These are phyloP conservation scores for Starmerella bombi DNA, from an alignment of 805 yeast genomes.

Conservation along the genomic window DNA sequence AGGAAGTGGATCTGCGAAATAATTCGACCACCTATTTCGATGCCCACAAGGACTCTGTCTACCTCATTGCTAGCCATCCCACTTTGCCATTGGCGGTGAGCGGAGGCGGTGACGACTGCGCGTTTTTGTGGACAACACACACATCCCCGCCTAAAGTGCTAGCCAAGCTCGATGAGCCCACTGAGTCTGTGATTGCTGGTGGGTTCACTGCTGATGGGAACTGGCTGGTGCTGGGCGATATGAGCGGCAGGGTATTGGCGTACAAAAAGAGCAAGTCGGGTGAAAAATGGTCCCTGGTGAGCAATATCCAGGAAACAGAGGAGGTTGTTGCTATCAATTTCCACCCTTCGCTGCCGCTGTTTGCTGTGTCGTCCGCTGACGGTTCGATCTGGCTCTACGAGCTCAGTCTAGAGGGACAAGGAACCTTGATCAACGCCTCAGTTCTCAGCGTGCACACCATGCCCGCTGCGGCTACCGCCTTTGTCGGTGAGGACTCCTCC, in stretches of 20 bases:
- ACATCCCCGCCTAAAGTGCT: conserved; percentile 71
- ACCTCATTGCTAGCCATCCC: conserved; percentile 73
- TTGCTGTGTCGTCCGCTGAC: conserved; percentile 85
- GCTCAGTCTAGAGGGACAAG: conserved; percentile 35
- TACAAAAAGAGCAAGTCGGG: conserved; percentile 64
- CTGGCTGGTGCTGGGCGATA: conserved; percentile 77
- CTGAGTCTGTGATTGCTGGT: conserved; percentile 76
- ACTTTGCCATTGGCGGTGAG: conserved; percentile 67
- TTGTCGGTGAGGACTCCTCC: conserved; percentile 45
- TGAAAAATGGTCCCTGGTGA: conserved; percentile 63
- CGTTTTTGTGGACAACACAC: conserved; percentile 75
- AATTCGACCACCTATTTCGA: conserved; percentile 86
- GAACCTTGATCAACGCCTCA: conserved; percentile 14
- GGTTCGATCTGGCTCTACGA: conserved; percentile 93
- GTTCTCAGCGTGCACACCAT: conserved; percentile 47
- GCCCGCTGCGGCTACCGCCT: conserved; percentile 70
- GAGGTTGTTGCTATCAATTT: conserved; percentile 73
- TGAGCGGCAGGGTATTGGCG: conserved; percentile 75
- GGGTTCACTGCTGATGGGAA: conserved; percentile 75
- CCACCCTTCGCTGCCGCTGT: conserved; percentile 63
- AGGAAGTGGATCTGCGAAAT: conserved; percentile 78
- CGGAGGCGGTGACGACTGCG: conserved; percentile 91
- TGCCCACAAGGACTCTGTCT: conserved; percentile 76
- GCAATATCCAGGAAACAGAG: conserved; percentile 71
- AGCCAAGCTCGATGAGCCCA: conserved; percentile 63